phyloP scores from a whole-genome alignment of 2,329 filamentous ascomycete species.

The Pestalotiopsis sp. region DNA sequence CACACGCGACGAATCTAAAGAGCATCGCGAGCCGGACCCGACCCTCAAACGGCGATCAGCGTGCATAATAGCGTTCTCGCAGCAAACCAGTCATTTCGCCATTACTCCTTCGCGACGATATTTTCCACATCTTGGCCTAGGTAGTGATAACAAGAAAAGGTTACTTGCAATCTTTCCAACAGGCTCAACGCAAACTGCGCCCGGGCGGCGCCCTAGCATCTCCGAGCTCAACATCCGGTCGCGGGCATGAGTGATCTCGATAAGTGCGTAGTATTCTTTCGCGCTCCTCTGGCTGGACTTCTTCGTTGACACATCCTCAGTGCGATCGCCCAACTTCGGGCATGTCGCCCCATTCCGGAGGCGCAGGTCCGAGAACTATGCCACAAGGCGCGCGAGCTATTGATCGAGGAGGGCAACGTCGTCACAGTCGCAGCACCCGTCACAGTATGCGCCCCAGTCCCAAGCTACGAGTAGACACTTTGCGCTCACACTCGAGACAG shows the following conservation, averaged over 20 bases:
- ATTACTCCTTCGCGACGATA: neutral
- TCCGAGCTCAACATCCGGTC: neutral
- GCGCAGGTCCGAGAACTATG: slow-evolving; percentile 94
- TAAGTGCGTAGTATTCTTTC: slow-evolving; percentile 60
- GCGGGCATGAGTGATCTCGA: slow-evolving; percentile 87
- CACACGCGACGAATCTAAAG: slow-evolving; percentile 10
- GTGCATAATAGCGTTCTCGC: neutral
- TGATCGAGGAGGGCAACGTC: slow-evolving; percentile 98
- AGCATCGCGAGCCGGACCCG: neutral
- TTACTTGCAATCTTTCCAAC: neutral
- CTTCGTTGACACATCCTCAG: slow-evolving; percentile 46
- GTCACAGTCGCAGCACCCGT: slow-evolving; percentile 94
- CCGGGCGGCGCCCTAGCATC: neutral
- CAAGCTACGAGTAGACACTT: neutral
- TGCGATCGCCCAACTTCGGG: slow-evolving; percentile 92
- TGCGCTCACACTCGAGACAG: slow-evolving; percentile 39
- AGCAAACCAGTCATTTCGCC: neutral
- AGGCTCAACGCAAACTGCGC: slow-evolving; percentile 1
- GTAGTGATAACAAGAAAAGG: neutral
- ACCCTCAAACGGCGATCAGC: neutral
- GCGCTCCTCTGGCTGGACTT: neutral
- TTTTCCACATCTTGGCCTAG: neutral
- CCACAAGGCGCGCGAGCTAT: slow-evolving; percentile 92
- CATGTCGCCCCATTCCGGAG: slow-evolving; percentile 95
- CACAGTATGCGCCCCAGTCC: slow-evolving; percentile 61